Conservation (phyloP, 352 stramenopile genomes). For the Phytophthora brassicae region DNA sequence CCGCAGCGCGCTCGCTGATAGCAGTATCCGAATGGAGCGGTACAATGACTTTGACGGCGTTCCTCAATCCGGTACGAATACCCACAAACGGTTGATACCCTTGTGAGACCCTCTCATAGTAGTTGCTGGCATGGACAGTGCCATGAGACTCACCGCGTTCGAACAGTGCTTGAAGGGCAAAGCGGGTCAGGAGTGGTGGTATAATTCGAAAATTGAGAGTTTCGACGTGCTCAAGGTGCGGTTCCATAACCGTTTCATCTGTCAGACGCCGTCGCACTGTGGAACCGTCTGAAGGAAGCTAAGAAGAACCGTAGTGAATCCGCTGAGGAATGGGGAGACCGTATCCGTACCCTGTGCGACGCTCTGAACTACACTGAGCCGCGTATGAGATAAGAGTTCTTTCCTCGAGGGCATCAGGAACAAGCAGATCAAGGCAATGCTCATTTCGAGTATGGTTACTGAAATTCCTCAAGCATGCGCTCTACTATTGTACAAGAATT, state of each 20-base stretch:
- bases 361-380: neutral
- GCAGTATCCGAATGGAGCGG: too few species aligned
- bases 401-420: neutral
- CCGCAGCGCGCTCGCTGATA: too few species aligned
- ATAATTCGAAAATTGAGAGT: neutral
- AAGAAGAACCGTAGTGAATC: constrained; percentile 2
- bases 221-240: neutral
- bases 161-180: neutral
- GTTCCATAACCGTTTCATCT: constrained; percentile 13
- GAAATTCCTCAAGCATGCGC: neutral
- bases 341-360: neutral
- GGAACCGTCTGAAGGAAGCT: neutral
- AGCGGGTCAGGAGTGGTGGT: neutral
- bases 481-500: neutral
- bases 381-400: constrained; percentile 4
- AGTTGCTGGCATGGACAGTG: neutral
- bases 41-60: too few species aligned
- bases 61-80: too few species aligned
- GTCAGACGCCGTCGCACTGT: constrained; percentile 1
- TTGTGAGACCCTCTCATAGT: too few species aligned
- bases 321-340: constrained; percentile 1
- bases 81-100: too few species aligned
- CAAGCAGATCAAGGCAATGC: neutral
- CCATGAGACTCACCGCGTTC: neutral
- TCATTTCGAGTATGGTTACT: neutral